These are phyloP conservation scores for Pyrenophora teres DNA, from an alignment of 2,329 filamentous ascomycete species.

Conservation along the genomic window DNA sequence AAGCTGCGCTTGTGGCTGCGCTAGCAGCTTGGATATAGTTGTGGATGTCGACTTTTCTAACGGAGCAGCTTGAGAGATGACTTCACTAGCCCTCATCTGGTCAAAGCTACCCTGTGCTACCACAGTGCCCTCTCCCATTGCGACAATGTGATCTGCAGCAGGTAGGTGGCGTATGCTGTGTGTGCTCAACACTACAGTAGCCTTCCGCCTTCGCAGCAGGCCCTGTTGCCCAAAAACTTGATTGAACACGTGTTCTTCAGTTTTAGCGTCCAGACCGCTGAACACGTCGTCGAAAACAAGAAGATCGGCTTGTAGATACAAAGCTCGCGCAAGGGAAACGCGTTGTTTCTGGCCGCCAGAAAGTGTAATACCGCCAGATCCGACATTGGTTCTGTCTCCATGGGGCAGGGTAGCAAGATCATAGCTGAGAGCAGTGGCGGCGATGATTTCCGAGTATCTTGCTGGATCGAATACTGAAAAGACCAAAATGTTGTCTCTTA, in stretches of 20 bases:
- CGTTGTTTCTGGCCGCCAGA: neutral
- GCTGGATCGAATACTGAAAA: conserved; percentile 8
- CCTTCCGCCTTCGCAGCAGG: no score
- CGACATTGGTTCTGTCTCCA: neutral
- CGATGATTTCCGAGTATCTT: conserved; percentile 21
- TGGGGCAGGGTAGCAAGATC: neutral
- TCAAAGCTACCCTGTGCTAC: no score
- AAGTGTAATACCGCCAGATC: neutral
- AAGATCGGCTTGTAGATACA: neutral
- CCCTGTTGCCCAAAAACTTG: neutral
- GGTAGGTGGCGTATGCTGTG: no score
- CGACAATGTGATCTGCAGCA: no score
- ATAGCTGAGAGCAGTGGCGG: conserved; percentile 42
- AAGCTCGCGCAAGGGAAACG: neutral
- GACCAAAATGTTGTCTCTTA: conserved; percentile 20
- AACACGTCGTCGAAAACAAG: neutral
- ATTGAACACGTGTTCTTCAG: neutral
- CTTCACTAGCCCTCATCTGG: no score
- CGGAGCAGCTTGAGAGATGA: no score
- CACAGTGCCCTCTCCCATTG: no score
- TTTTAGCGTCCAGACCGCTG: neutral
- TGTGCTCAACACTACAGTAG: no score
- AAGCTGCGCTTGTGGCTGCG: no score
- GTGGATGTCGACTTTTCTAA: no score
- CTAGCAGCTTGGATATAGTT: no score